phyloP scores from a whole-genome alignment of 495 filamentous ascomycete genomes.

The Bombardia bombarda region DNA sequence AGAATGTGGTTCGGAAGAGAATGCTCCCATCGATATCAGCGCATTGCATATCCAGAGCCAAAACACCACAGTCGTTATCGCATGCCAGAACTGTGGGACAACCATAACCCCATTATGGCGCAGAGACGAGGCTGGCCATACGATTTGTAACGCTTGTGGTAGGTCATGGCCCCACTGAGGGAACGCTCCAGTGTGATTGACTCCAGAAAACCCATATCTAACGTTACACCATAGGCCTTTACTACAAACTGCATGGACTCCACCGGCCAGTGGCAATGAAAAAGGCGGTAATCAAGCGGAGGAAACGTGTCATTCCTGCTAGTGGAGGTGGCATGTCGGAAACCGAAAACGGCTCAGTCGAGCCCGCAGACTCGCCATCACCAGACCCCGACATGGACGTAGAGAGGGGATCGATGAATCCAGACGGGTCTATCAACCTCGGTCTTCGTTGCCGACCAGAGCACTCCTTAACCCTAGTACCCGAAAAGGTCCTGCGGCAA shows the following conservation, averaged over 20 bases:
- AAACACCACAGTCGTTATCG: slow-evolving; percentile 71
- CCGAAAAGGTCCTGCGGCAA: slow-evolving; percentile 33
- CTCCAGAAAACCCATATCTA: slow-evolving; percentile 2
- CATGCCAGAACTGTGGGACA: slow-evolving; percentile 95
- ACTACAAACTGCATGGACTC: slow-evolving; percentile 91
- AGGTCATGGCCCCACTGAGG: slow-evolving; percentile 40
- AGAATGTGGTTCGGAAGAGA: slow-evolving; percentile 24
- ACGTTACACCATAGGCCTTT: slow-evolving; percentile 64
- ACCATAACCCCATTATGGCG: slow-evolving; percentile 96
- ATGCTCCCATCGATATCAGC: slow-evolving; percentile 36
- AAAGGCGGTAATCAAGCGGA: slow-evolving; percentile 89
- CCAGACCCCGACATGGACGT: slow-evolving; percentile 28
- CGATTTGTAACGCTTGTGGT: slow-evolving; percentile 99
- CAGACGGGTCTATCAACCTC: slow-evolving; percentile 51
- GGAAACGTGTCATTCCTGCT: slow-evolving; percentile 91
- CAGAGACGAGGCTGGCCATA: slow-evolving; percentile 89
- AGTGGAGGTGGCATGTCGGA: slow-evolving; percentile 33
- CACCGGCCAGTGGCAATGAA: slow-evolving; percentile 96
- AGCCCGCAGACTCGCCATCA: slow-evolving; percentile 35
- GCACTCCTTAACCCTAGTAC: slow-evolving; percentile 34
- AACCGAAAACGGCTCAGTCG: slow-evolving; percentile 31
- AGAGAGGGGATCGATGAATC: slow-evolving; percentile 42
- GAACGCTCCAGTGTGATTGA: no score
- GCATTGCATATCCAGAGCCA: slow-evolving; percentile 35
- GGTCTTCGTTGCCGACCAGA: slow-evolving; percentile 46